Evolutionary conservation across 441 rosid genomes (phyloP).

Genomic region (Gossypium davidsonii): DNA sequence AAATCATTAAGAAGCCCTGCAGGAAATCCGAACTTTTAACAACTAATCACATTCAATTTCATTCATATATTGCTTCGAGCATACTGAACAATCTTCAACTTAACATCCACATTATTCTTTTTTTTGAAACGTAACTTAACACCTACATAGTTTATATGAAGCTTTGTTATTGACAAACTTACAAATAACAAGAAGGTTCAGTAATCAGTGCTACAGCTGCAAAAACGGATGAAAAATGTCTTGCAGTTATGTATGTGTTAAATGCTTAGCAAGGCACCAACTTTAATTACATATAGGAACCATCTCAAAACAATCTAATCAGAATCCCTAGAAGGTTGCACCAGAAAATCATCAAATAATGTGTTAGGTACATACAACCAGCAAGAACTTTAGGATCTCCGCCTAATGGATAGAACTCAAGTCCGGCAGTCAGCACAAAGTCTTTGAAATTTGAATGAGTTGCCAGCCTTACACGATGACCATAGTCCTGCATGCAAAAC

Average conservation of each 20-base stretch:
- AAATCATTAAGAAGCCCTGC: conserved; percentile 10
- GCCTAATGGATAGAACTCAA: conserved; percentile 92
- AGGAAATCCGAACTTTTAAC: conserved; percentile 9
- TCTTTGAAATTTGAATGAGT: conserved; percentile 97
- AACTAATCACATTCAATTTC: conserved; percentile 7
- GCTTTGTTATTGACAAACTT: background rate
- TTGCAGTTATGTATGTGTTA: background rate
- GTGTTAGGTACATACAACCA: conserved; percentile 68
- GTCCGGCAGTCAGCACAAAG: conserved; percentile 93
- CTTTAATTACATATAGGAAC: background rate
- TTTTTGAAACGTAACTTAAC: background rate
- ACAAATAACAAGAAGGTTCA: background rate
- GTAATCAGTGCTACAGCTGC: background rate
- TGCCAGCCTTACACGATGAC: conserved; percentile 97
- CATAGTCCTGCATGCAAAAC: conserved; percentile 73
- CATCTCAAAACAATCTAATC: conserved; percentile 9
- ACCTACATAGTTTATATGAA: background rate
- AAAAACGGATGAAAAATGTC: conserved; percentile 4
- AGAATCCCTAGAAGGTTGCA: background rate
- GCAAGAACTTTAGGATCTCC: conserved; percentile 99
- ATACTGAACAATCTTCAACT: background rate
- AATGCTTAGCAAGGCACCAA: background rate
- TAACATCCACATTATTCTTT: background rate
- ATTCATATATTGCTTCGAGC: background rate
- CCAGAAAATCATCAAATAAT: conserved; percentile 9